These are phyloP conservation scores for Aspergillus arachidicola DNA, from an alignment of 2,329 filamentous ascomycete species.

Conservation along the genomic window DNA sequence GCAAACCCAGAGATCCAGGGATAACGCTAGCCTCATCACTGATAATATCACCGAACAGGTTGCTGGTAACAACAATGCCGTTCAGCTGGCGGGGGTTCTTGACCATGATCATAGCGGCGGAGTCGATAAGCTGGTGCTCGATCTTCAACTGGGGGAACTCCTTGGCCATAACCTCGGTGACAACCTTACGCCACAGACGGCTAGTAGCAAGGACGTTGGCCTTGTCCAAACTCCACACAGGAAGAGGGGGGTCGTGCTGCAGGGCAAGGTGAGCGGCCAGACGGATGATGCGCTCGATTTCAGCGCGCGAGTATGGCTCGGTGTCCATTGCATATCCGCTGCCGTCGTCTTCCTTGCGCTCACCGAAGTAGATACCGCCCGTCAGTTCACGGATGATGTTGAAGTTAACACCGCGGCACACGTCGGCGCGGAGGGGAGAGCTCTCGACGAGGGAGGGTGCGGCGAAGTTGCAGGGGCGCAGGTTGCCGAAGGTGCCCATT, in stretches of 20 bases:
- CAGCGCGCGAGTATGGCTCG: constrained; percentile 79
- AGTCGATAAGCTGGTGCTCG: constrained; percentile 90
- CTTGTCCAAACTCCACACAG: constrained; percentile 90
- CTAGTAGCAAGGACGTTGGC: constrained; percentile 93
- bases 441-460: constrained; percentile 79
- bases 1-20: constrained; percentile 82
- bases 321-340: constrained; percentile 80
- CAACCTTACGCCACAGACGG: constrained; percentile 84
- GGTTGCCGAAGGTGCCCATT: constrained; percentile 91
- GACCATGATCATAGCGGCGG: constrained; percentile 95
- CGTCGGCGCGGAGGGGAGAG: constrained; percentile 82
- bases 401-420: constrained; percentile 88
- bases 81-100: constrained; percentile 89
- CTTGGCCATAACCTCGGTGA: constrained; percentile 78
- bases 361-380: constrained; percentile 93
- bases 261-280: constrained; percentile 81
- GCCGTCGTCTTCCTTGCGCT: constrained; percentile 74
- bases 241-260: constrained; percentile 71
- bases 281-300: constrained; percentile 86
- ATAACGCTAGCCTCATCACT: constrained; percentile 94
- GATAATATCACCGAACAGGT: constrained; percentile 95
- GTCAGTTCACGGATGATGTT: constrained; percentile 91
- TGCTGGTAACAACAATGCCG: constrained; percentile 88
- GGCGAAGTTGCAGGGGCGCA: constrained; percentile 94
- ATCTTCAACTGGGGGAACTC: constrained; percentile 88